A percentile compares a stretch with the other conserved stretches of the same genome.
Conservation (phyloP, 805 yeast species). For the Candida maesae region DNA sequence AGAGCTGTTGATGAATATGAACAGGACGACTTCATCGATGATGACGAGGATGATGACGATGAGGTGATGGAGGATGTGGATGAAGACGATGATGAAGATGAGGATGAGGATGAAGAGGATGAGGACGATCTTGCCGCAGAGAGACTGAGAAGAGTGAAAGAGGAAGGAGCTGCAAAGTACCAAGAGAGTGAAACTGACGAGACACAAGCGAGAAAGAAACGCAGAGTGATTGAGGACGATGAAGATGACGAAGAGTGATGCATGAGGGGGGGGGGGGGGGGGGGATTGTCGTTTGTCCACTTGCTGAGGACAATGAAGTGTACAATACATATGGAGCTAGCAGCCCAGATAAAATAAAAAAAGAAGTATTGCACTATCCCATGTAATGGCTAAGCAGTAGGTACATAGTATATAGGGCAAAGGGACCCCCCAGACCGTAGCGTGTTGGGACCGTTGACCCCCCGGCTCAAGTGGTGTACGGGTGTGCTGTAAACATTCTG, state of each 20-base stretch:
- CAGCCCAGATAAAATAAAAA: too few relatives aligned
- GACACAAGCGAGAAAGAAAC: constrained; percentile 33
- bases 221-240: constrained; percentile 50
- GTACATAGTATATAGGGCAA: too few relatives aligned
- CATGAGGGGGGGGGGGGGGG: too few relatives aligned
- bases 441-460: too few relatives aligned
- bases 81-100: constrained; percentile 34
- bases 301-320: too few relatives aligned
- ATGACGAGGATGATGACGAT: constrained; percentile 44
- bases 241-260: constrained; percentile 41
- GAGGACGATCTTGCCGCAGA: constrained; percentile 42
- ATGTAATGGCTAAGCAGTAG: too few relatives aligned
- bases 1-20: constrained; percentile 35
- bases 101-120: constrained; percentile 54
- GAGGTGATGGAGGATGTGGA: constrained; percentile 36
- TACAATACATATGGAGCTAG: too few relatives aligned
- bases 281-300: too few relatives aligned
- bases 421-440: too few relatives aligned
- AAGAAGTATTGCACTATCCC: too few relatives aligned
- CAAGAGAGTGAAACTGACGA: constrained; percentile 25
- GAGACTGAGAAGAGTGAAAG: constrained; percentile 27
- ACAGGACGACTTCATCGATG: constrained; percentile 34
- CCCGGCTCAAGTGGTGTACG: too few relatives aligned
- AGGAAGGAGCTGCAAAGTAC: constrained; percentile 52
- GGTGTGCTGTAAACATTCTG: too few relatives aligned